Evolutionary conservation across 2,329 filamentous ascomycete genomes (phyloP).

Genomic region (Didymellaceae sp.): DNA sequence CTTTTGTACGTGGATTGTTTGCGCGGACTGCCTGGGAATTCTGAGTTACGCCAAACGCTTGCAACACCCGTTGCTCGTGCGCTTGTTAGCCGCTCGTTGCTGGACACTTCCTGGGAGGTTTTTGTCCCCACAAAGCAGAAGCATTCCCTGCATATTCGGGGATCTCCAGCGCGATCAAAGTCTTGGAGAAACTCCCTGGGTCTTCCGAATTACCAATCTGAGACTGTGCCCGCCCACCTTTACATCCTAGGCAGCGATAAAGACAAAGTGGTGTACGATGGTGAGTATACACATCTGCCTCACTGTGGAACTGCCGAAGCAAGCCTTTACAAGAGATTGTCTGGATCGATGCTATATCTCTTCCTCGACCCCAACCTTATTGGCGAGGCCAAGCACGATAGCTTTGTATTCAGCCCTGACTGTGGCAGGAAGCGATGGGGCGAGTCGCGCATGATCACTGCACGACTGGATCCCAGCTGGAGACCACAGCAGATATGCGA

Average conservation of each 20-base stretch:
- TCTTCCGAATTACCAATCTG: constrained; percentile 47
- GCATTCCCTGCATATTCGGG: constrained; percentile 27
- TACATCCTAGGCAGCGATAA: constrained; percentile 47
- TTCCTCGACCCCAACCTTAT: constrained; percentile 64
- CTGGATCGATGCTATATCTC: constrained; percentile 55
- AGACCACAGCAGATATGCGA: constrained; percentile 34
- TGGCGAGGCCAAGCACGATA: constrained; percentile 56
- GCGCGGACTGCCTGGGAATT: constrained; percentile 46
- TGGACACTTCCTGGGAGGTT: constrained; percentile 35
- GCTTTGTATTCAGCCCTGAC: constrained; percentile 63
- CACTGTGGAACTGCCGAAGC: constrained; percentile 64
- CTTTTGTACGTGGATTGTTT: constrained; percentile 54
- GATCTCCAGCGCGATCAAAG: constrained; percentile 22
- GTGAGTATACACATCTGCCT: constrained; percentile 59
- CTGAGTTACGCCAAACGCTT: constrained; percentile 52
- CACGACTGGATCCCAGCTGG: constrained; percentile 50
- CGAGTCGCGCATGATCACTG: constrained; percentile 55
- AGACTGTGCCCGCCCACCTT: constrained; percentile 55
- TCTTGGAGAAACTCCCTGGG: constrained; percentile 50
- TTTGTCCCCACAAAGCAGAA: constrained; percentile 21
- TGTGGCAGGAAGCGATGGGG: constrained; percentile 55
- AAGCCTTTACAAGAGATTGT: constrained; percentile 59
- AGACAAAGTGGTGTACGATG: constrained; percentile 49
- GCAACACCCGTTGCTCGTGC: constrained; percentile 31
- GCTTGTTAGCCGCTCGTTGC: constrained; percentile 10